Evolutionary conservation across 192 early-diverging fungal species (phyloP), one percentile per base, ranked within the genome.

Genomic region (Mortierella antarctica): DNA sequence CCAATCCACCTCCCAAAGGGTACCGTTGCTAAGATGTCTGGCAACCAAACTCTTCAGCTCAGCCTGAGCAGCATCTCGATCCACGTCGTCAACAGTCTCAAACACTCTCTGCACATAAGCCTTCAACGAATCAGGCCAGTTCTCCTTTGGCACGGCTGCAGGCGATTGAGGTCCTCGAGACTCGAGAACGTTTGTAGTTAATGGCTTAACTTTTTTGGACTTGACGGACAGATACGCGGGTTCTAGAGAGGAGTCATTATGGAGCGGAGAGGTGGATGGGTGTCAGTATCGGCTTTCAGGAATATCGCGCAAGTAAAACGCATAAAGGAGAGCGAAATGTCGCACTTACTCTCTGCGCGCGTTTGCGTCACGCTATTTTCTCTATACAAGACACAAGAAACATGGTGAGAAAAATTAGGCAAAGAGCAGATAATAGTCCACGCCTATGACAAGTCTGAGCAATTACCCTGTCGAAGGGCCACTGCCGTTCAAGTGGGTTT

Each of bases 1-100:
- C 94, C 94, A 96, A 69, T 94, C 89, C 2, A 89, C 88, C 0
- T 74, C 79, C 65, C 83, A 85, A 18, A 94, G 48, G 39, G 70
- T 85, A 17, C 82, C 78, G 20, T 82, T 69, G 7, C 42, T 9
- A 40, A 87, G 82, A 42, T 85, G 82, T 45, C 82, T 73, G 8
- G 63, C 70, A 56, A 95, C 92, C 55, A 93, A 41, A 1, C 61
- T 62, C 65, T 84, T 89, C 23, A 95, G 65, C 68, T 91, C 83
- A n/a, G 62, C 64, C 73, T 91, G 84, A 13, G 88, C 87, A 14
- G 57, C 71, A 60, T 84, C 80, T 10, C 65, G 74, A 46, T 84
- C 77, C 17, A 86, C 80, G 8, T 62, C 59, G 12, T 73, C 76
- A 45, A 80, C 63, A 0, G 63, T 68, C 14, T 76, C 70, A 57